Conservation (phyloP, 148 eudicot species). For the Selenicereus undatus region DNA sequence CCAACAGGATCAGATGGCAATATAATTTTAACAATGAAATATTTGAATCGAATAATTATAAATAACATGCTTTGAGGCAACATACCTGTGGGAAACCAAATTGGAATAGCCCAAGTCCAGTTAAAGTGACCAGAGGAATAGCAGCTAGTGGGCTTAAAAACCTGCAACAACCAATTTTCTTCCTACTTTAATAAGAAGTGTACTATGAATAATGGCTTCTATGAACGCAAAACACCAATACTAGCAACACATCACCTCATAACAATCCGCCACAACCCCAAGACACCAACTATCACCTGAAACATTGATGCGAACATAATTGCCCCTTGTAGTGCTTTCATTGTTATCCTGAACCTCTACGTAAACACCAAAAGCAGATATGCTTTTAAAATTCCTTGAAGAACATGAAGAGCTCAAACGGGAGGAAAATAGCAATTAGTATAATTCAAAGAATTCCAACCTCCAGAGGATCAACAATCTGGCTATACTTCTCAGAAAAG, state of each 20-base stretch:
- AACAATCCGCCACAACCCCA: constrained; percentile 81
- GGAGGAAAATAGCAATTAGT: not conserved
- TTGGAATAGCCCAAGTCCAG: constrained; percentile 75
- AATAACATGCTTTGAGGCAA: not conserved
- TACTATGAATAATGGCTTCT: not conserved
- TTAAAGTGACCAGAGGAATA: constrained; percentile 63
- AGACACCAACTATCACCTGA: constrained; percentile 60
- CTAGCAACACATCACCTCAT: constrained; percentile 41
- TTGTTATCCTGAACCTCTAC: constrained; percentile 67
- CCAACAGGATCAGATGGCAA: not conserved
- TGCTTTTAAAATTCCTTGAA: not conserved
- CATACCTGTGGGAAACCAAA: constrained; percentile 80
- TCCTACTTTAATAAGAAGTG: not conserved
- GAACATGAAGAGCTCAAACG: not conserved
- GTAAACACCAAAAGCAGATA: not conserved
- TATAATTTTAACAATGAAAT: not conserved
- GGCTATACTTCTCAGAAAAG: constrained; percentile 42
- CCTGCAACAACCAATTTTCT: constrained; percentile 32
- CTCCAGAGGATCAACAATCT: constrained; percentile 46
- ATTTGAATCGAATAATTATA: not conserved
- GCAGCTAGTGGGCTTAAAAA: constrained; percentile 78
- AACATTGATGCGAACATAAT: constrained; percentile 69
- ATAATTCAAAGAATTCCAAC: constrained; percentile 29
- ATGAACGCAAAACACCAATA: not conserved
- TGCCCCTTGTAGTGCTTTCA: constrained; percentile 94